Percentiles rank a stretch among this genome's conserved stretches.
These are phyloP conservation scores for Hymenochaete sp. DNA, from an alignment of 1,284 basidiomycete species.

Conservation along the genomic window DNA sequence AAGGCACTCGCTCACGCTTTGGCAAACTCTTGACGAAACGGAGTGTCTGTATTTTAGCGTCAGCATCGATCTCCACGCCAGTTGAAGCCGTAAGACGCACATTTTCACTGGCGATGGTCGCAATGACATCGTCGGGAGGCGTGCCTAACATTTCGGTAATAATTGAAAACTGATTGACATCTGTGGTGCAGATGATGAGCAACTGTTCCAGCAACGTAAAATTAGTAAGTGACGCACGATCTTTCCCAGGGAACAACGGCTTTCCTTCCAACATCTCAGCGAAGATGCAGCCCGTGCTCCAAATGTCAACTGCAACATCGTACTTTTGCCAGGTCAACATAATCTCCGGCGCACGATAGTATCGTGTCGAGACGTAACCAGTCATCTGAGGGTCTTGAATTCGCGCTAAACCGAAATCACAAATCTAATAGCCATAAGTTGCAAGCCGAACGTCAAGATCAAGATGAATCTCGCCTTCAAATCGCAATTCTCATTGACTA, in stretches of 20 bases:
- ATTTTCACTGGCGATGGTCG: conserved; percentile 97
- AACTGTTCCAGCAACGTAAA: conserved; percentile 6
- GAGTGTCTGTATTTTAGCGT: conserved; percentile 61
- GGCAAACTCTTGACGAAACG: conserved; percentile 97
- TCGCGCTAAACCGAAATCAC: conserved; percentile 96
- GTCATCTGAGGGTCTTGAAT: conserved; percentile 99
- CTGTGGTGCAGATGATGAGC: conserved; percentile 33
- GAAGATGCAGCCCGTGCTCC: conserved; percentile 99
- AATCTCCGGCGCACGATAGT: conserved; percentile 98
- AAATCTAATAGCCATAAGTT: conserved; percentile 54
- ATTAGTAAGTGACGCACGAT: conserved; percentile 56
- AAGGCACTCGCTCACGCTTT: conserved; percentile 92
- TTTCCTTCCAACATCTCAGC: conserved; percentile 99
- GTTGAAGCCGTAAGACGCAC: conserved; percentile 37
- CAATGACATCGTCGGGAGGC: conserved; percentile 98
- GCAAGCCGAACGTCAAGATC: not conserved
- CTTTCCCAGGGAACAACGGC: conserved; percentile 98
- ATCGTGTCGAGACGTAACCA: conserved; percentile 97
- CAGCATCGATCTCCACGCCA: conserved; percentile 4
- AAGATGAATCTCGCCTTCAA: conserved; percentile 51
- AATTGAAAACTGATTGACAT: conserved; percentile 99
- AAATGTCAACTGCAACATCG: conserved; percentile 98
- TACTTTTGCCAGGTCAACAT: conserved; percentile 99
- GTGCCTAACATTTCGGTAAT: conserved; percentile 98
- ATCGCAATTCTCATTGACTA: conserved; percentile 99